Conservation (phyloP, 345 rosid genomes). For the Boechera divaricarpa region DNA sequence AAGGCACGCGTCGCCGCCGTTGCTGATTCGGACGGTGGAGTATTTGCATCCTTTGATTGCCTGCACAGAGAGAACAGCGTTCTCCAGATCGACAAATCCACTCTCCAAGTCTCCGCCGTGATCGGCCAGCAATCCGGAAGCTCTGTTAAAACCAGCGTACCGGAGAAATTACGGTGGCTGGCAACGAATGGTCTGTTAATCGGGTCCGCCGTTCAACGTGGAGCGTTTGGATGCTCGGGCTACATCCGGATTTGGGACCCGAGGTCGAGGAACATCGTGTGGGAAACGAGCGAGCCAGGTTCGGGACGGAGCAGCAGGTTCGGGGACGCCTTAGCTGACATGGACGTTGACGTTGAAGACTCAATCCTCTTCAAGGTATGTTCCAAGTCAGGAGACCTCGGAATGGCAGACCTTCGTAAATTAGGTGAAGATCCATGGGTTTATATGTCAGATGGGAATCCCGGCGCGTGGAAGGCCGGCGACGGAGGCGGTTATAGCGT, state of each 20-base stretch:
- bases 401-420: slow-evolving; percentile 78
- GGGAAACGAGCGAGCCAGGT: slow-evolving; percentile 97
- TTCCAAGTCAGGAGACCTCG: slow-evolving; percentile 87
- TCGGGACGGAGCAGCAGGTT: slow-evolving; percentile 87
- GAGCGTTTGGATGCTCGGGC: slow-evolving; percentile 89
- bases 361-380: slow-evolving; percentile 73
- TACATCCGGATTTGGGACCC: slow-evolving; percentile 92
- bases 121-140: slow-evolving; percentile 74
- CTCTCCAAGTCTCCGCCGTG: slow-evolving; percentile 65
- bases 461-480: slow-evolving; percentile 50
- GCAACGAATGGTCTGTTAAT: slow-evolving; percentile 53
- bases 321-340: slow-evolving; percentile 89
- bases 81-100: slow-evolving; percentile 75
- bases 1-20: slow-evolving; percentile 73
- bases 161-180: slow-evolving; percentile 76
- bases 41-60: slow-evolving; percentile 77
- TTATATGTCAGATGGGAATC: slow-evolving; percentile 67
- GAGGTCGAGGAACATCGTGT: slow-evolving; percentile 59
- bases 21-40: slow-evolving; percentile 57
- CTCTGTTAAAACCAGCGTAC: slow-evolving; percentile 62
- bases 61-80: slow-evolving; percentile 79
- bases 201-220: slow-evolving; percentile 63
- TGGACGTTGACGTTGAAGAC: slow-evolving; percentile 64
- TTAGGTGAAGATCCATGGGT: slow-evolving; percentile 89
- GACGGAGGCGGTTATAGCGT: slow-evolving; percentile 46